Evolutionary conservation across 2,329 filamentous ascomycete genomes (phyloP).

Genomic region (Dactylellina haptotyla): DNA sequence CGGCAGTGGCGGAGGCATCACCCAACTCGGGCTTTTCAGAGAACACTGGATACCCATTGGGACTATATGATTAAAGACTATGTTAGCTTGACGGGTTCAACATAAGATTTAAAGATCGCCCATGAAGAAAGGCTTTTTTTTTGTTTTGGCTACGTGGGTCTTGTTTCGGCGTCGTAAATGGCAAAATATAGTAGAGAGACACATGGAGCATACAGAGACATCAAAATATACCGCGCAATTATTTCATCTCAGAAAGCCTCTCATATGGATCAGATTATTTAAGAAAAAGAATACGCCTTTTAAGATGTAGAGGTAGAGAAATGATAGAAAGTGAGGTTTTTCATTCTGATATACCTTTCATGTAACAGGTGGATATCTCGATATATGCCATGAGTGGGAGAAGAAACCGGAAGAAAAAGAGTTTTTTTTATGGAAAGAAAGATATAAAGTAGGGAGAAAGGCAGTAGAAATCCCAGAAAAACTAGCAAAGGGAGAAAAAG

Average conservation of each 20-base stretch:
- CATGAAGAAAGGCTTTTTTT: background rate
- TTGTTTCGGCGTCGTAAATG: constrained; percentile 12
- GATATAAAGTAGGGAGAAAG: constrained; percentile 11
- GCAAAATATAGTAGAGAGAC: background rate
- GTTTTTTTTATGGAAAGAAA: constrained; percentile 4
- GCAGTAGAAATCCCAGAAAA: constrained; percentile 50
- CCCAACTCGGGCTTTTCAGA: constrained; percentile 17
- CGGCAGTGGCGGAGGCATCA: background rate
- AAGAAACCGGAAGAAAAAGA: constrained; percentile 25
- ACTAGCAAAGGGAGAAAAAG: constrained; percentile 47
- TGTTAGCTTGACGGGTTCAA: constrained; percentile 21
- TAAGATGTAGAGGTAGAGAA: constrained; percentile 30
- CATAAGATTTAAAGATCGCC: background rate
- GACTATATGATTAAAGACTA: constrained; percentile 21
- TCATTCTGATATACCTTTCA: constrained; percentile 55
- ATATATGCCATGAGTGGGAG: constrained; percentile 53
- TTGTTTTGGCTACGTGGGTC: constrained; percentile 49
- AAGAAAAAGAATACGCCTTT: constrained; percentile 41
- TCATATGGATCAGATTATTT: constrained; percentile 29
- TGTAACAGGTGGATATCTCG: constrained; percentile 50
- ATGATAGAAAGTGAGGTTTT: constrained; percentile 51
- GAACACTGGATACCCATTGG: constrained; percentile 42
- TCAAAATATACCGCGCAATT: constrained; percentile 28
- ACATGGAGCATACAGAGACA: constrained; percentile 7
- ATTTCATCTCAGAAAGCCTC: constrained; percentile 27